Evolutionary conservation across 768 basidiomycete species (phyloP).

Genomic region (Butyriboletus loyo): DNA sequence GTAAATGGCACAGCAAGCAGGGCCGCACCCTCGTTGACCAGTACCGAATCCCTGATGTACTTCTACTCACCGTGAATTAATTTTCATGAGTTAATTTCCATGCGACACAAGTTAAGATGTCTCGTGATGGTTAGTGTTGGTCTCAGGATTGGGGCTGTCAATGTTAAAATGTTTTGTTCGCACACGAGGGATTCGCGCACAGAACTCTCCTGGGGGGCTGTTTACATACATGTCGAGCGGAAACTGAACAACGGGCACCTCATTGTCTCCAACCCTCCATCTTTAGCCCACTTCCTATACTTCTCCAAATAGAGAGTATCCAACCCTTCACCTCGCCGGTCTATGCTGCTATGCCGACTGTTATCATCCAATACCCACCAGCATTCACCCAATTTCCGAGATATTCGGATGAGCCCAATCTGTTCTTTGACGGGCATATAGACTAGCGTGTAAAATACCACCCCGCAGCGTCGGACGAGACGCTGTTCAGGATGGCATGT

Average conservation of each 20-base stretch:
- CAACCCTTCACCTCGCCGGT: slow-evolving; percentile 1
- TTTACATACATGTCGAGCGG: slow-evolving; percentile 9
- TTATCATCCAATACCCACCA: slow-evolving; percentile 10
- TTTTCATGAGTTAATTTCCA: slow-evolving; percentile 18
- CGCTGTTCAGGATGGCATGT: background rate
- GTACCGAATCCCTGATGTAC: slow-evolving; percentile 2
- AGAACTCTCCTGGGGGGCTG: background rate
- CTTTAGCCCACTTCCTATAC: slow-evolving; percentile 7
- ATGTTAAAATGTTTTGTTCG: slow-evolving; percentile 3
- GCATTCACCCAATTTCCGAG: slow-evolving; percentile 18
- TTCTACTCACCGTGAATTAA: slow-evolving; percentile 15
- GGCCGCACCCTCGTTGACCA: slow-evolving; percentile 17
- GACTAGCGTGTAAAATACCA: slow-evolving; percentile 4
- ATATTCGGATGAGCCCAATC: slow-evolving; percentile 3
- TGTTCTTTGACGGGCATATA: slow-evolving; percentile 9
- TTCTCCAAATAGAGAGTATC: slow-evolving; percentile 3
- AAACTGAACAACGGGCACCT: slow-evolving; percentile 5
- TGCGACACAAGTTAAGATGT: background rate
- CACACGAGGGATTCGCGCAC: slow-evolving; percentile 1
- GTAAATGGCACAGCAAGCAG: slow-evolving; percentile 21
- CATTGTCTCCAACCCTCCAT: slow-evolving; percentile 7
- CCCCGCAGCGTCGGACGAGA: background rate
- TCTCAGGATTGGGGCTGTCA: background rate
- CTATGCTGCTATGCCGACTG: slow-evolving; percentile 1
- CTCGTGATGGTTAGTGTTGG: background rate